Conservation (phyloP, 768 basidiomycete species). For the Neoboletus subvelutipes region DNA sequence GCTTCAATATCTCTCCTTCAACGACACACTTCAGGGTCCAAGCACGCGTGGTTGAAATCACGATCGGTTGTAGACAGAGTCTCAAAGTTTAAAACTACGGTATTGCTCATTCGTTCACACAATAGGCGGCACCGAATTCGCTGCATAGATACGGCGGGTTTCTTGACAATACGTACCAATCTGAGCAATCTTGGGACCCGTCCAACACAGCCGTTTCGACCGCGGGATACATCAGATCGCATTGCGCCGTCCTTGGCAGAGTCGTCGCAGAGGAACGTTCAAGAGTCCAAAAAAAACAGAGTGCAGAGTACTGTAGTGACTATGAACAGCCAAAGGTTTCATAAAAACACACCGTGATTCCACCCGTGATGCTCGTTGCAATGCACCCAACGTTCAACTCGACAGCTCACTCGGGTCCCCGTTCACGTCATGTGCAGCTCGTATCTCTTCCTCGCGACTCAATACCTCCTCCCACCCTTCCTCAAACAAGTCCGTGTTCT, state of each 20-base stretch:
- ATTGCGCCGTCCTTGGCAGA: background rate
- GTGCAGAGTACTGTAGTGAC: background rate
- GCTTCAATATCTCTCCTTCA: background rate
- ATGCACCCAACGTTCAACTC: background rate
- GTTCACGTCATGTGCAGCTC: background rate
- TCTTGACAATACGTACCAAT: background rate
- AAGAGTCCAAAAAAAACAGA: background rate
- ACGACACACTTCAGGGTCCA: background rate
- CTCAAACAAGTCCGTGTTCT: slow-evolving; percentile 70
- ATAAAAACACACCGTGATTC: background rate
- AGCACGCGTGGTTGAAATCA: background rate
- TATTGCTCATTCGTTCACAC: background rate
- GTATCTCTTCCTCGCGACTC: slow-evolving; percentile 33
- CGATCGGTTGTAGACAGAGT: background rate
- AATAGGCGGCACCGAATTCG: background rate
- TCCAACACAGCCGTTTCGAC: background rate
- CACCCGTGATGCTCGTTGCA: background rate
- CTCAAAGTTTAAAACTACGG: background rate
- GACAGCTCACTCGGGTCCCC: slow-evolving; percentile 10
- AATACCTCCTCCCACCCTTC: slow-evolving; percentile 57
- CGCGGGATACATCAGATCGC: background rate
- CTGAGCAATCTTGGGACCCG: background rate
- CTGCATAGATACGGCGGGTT: too few relatives aligned
- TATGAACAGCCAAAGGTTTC: background rate
- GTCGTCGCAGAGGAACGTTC: background rate